Conservation (phyloP, 1,139 yeast species). For the Pneumocystis carinii region DNA sequence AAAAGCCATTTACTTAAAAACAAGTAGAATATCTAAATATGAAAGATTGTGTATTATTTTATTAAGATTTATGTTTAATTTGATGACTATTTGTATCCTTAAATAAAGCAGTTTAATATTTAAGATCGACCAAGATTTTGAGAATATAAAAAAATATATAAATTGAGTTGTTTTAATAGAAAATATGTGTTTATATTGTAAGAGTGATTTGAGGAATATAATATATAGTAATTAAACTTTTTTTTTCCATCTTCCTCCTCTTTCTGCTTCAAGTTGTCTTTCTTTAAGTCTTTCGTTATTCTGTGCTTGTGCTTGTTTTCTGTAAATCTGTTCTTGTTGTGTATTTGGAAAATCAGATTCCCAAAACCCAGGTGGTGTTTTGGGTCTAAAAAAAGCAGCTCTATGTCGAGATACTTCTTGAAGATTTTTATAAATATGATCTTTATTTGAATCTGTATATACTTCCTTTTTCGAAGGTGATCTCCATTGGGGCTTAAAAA, state of each 20-base stretch:
- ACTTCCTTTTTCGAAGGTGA: neutral
- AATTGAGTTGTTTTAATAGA: too few species aligned
- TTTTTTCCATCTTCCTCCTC: neutral
- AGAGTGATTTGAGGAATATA: neutral
- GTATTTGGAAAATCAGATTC: conserved; percentile 22
- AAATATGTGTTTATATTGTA: neutral
- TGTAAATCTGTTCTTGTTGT: conserved; percentile 19
- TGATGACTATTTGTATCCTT: too few species aligned
- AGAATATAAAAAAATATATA: too few species aligned
- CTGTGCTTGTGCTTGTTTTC: conserved; percentile 13
- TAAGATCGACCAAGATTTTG: too few species aligned
- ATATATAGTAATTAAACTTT: neutral
- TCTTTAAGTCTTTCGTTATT: conserved; percentile 6
- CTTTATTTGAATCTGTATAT: neutral
- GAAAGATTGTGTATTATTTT: neutral
- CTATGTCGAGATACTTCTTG: conserved; percentile 19
- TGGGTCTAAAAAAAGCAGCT: conserved; percentile 16
- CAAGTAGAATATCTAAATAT: neutral
- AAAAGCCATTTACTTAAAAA: neutral
- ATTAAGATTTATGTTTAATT: neutral
- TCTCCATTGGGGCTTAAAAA: conserved; percentile 16
- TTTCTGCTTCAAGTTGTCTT: neutral
- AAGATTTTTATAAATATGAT: conserved; percentile 7
- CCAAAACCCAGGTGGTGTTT: conserved; percentile 25
- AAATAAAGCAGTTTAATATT: too few species aligned